Evolutionary conservation across 495 filamentous ascomycete genomes (phyloP).

Genomic region (Neurospora sp.): DNA sequence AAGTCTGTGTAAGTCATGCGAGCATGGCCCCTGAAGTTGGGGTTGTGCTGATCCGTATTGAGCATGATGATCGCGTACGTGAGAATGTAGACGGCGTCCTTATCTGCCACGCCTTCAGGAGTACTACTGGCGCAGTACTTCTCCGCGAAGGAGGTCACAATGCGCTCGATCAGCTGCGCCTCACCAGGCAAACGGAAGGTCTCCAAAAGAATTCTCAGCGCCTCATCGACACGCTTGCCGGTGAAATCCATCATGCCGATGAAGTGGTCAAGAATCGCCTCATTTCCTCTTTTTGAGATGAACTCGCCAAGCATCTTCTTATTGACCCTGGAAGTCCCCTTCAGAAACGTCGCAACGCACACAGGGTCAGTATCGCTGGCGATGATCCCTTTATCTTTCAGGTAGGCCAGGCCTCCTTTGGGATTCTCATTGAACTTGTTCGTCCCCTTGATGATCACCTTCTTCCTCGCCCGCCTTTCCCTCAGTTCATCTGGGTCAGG

Average conservation of each 20-base stretch:
- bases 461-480: slow-evolving; percentile 68
- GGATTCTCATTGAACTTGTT: slow-evolving; percentile 93
- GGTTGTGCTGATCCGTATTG: slow-evolving; percentile 91
- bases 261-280: slow-evolving; percentile 69
- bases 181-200: slow-evolving; percentile 95
- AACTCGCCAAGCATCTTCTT: slow-evolving; percentile 90
- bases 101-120: slow-evolving; percentile 69
- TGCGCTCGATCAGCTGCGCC: slow-evolving; percentile 84
- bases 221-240: slow-evolving; percentile 81
- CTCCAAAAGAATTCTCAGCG: slow-evolving; percentile 73
- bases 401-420: slow-evolving; percentile 78
- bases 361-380: slow-evolving; percentile 59
- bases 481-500: slow-evolving; percentile 54
- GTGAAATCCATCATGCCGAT: slow-evolving; percentile 78
- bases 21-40: slow-evolving; percentile 68
- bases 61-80: slow-evolving; percentile 95
- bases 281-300: slow-evolving; percentile 81
- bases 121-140: slow-evolving; percentile 69
- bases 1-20: slow-evolving; percentile 81
- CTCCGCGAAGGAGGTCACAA: slow-evolving; percentile 75
- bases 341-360: slow-evolving; percentile 70
- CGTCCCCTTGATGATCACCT: slow-evolving; percentile 76
- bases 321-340: slow-evolving; percentile 74
- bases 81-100: slow-evolving; percentile 82
- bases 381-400: slow-evolving; percentile 77